Conservation (phyloP, 495 filamentous ascomycete genomes). For the Cercophora newfieldiana region DNA sequence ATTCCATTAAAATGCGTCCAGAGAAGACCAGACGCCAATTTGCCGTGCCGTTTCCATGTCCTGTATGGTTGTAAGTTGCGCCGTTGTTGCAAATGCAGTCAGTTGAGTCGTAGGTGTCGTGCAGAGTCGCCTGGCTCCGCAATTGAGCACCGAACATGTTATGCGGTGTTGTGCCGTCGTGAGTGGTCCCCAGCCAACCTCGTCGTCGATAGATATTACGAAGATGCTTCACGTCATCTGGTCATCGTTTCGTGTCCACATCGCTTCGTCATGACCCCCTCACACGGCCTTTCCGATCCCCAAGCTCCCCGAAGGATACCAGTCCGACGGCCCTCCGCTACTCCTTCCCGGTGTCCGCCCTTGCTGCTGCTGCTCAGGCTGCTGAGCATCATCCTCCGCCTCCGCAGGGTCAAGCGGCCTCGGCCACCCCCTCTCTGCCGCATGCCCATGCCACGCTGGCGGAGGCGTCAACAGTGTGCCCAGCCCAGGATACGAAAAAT, state of each 20-base stretch:
- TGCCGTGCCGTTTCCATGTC: background rate
- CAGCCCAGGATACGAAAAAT: slow-evolving; percentile 5
- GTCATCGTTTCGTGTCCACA: too few species aligned
- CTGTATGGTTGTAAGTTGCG: background rate
- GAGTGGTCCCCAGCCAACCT: background rate
- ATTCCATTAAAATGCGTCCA: background rate
- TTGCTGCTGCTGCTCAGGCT: background rate
- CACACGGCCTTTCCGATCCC: slow-evolving; percentile 17
- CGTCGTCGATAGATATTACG: background rate
- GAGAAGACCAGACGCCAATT: background rate
- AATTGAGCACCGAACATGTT: background rate
- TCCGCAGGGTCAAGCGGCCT: background rate
- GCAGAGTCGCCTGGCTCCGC: background rate
- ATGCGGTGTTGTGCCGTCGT: background rate
- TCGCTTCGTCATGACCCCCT: background rate
- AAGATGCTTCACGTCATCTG: background rate
- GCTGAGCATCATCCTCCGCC: background rate
- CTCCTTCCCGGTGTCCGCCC: background rate
- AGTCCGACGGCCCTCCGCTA: background rate
- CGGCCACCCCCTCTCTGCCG: background rate
- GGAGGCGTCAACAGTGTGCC: slow-evolving; percentile 13
- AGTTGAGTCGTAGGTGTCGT: too few species aligned
- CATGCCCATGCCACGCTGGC: slow-evolving; percentile 9
- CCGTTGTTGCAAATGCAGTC: background rate
- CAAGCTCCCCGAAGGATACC: slow-evolving; percentile 10